A percentile compares a stretch with the other conserved stretches of the same genome.
These are phyloP conservation scores for Ogataea trehalophila DNA, from an alignment of 805 yeast species.

Conservation along the genomic window DNA sequence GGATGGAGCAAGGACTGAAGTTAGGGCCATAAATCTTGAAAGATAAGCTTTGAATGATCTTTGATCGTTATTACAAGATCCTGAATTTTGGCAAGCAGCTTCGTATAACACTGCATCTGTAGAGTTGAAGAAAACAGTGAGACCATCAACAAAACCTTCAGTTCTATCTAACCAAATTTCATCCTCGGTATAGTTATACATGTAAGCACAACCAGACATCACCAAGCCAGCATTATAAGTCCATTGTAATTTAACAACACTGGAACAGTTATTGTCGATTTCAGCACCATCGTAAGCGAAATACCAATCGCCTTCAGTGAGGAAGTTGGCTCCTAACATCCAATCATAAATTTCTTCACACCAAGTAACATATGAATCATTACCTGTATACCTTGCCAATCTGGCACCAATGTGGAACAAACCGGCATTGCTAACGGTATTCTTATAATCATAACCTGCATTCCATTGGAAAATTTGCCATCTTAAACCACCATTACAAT, in stretches of 20 bases:
- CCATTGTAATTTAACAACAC: conserved; percentile 64
- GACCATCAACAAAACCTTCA: conserved; percentile 47
- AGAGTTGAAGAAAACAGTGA: conserved; percentile 48
- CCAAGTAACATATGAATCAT: conserved; percentile 69
- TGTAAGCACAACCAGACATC: conserved; percentile 74
- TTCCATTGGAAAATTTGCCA: conserved; percentile 98
- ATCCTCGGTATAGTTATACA: conserved; percentile 69
- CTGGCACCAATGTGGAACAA: conserved; percentile 84
- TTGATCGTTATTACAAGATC: conserved; percentile 78
- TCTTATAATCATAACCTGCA: conserved; percentile 89
- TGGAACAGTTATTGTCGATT: conserved; percentile 55
- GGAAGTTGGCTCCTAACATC: conserved; percentile 52
- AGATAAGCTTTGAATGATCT: conserved; percentile 87
- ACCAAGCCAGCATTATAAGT: conserved; percentile 80
- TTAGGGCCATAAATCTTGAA: conserved; percentile 66
- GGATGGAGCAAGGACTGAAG: conserved; percentile 67
- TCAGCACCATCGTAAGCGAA: conserved; percentile 68
- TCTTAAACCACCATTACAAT: conserved; percentile 86
- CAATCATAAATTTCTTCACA: conserved; percentile 77
- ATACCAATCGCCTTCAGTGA: conserved; percentile 40
- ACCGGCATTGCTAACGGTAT: conserved; percentile 87
- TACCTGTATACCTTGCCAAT: conserved; percentile 75
- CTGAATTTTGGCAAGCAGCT: conserved; percentile 69
- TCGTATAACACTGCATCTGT: conserved; percentile 58
- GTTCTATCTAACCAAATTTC: conserved; percentile 64